phyloP scores from a whole-genome alignment of 2,329 filamentous ascomycete species.

The Phyllosticta capitalensis region DNA sequence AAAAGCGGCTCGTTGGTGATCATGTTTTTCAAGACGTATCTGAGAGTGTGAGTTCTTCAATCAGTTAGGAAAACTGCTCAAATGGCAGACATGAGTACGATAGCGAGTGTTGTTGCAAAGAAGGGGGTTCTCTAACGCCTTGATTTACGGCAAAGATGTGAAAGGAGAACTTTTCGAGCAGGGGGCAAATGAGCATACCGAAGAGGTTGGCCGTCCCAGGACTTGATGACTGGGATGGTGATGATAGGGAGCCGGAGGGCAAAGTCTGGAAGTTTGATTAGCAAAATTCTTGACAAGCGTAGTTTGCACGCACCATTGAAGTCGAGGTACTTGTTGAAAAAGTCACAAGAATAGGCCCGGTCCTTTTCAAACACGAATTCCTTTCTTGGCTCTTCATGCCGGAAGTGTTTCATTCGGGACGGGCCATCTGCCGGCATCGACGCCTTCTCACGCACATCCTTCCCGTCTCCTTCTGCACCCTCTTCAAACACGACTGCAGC shows the following conservation, averaged over 20 bases:
- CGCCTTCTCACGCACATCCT: conserved; percentile 29
- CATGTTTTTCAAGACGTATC: conserved; percentile 84
- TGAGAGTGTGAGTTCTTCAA: conserved; percentile 70
- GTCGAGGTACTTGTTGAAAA: conserved; percentile 88
- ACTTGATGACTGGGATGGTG: conserved; percentile 61
- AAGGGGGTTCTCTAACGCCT: no score
- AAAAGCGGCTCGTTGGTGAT: conserved; percentile 66
- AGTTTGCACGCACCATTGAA: conserved; percentile 51
- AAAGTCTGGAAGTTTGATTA: conserved; percentile 42
- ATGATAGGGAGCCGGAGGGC: conserved; percentile 64
- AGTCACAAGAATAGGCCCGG: conserved; percentile 56
- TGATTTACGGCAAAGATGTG: no score
- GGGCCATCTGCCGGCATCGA: conserved; percentile 31
- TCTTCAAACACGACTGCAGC: conserved; percentile 48
- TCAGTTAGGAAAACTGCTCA: conserved; percentile 1
- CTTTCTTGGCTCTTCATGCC: conserved; percentile 45
- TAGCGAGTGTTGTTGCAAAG: neutral
- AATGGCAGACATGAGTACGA: neutral
- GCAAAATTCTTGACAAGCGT: neutral
- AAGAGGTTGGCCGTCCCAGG: conserved; percentile 70
- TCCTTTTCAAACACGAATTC: conserved; percentile 54
- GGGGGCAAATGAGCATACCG: conserved; percentile 44
- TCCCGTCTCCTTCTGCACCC: conserved; percentile 38
- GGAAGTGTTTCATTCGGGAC: conserved; percentile 51
- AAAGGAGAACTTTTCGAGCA: neutral